Evolutionary conservation across 2,329 filamentous ascomycete species (phyloP).

Genomic region (Penicillium sp.): DNA sequence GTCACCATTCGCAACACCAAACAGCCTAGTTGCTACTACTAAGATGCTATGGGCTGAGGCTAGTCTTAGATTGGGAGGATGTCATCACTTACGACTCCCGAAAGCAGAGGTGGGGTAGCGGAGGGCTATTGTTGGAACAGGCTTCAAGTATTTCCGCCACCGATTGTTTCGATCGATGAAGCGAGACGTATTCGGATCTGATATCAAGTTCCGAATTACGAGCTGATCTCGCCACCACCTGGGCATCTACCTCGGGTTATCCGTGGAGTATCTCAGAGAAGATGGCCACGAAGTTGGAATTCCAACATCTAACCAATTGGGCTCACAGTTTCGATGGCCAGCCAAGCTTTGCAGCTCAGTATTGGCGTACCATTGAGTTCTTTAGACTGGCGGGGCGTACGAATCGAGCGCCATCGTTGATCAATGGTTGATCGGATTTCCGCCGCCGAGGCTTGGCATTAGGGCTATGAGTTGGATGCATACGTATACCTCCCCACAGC

Average conservation of each 20-base stretch:
- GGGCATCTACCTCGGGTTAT: neutral
- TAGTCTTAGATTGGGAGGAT: neutral
- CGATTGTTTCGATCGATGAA: neutral
- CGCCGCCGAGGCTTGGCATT: constrained; percentile 2
- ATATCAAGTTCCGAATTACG: neutral
- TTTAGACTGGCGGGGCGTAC: neutral
- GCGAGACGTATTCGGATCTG: neutral
- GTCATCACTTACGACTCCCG: constrained; percentile 1
- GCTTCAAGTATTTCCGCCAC: neutral
- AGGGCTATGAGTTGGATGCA: neutral
- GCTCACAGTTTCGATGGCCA: neutral
- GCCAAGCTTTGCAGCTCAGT: neutral
- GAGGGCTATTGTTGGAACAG: neutral
- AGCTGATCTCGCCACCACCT: neutral
- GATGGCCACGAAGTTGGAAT: neutral
- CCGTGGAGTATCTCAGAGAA: neutral
- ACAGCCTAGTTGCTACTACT: neutral
- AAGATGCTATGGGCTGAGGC: neutral
- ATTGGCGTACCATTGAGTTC: neutral
- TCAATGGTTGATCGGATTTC: neutral
- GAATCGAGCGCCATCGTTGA: neutral
- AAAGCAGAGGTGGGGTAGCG: neutral
- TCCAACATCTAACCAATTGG: neutral
- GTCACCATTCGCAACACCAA: neutral
- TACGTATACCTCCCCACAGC: constrained; percentile 3